A percentile compares a stretch with the other conserved stretches of the same genome.
phyloP scores from a whole-genome alignment of 1,284 basidiomycete genomes.

The Fereydounia khargensis region DNA sequence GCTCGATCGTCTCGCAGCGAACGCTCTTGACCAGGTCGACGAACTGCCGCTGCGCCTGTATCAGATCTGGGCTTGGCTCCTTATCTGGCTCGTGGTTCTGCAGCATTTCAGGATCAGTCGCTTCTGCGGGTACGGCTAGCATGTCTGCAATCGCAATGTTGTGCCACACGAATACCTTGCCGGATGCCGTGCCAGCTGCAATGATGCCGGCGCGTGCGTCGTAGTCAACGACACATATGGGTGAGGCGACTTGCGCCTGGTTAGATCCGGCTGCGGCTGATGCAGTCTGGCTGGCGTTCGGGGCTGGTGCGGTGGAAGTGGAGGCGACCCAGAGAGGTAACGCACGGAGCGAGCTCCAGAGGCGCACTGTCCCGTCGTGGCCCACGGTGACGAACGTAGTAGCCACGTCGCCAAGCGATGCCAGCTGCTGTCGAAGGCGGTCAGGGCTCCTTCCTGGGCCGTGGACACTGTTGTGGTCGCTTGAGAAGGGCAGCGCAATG shows the following conservation, averaged over 20 bases:
- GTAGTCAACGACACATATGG: slow-evolving; percentile 41
- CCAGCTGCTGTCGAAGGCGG: slow-evolving; percentile 38
- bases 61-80: too few relatives aligned
- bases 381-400: slow-evolving; percentile 48
- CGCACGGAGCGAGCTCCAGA: slow-evolving; percentile 40
- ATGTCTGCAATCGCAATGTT: slow-evolving; percentile 32
- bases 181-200: slow-evolving; percentile 37
- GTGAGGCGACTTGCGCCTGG: slow-evolving; percentile 8
- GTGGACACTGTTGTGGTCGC: slow-evolving; percentile 41
- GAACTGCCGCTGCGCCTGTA: slow-evolving; percentile 14
- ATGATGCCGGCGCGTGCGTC: slow-evolving; percentile 40
- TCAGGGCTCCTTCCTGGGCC: slow-evolving; percentile 42
- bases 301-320: slow-evolving; percentile 7
- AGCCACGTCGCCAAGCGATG: slow-evolving; percentile 38
- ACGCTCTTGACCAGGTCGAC: slow-evolving; percentile 9
- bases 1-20: slow-evolving; percentile 10
- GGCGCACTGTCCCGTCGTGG: slow-evolving; percentile 46
- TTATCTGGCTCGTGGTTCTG: too few relatives aligned
- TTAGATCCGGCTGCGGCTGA: slow-evolving; percentile 3
- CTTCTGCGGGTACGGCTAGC: slow-evolving; percentile 22
- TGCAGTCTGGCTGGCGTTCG: slow-evolving; percentile 9
- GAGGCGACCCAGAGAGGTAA: slow-evolving; percentile 42
- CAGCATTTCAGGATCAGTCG: slow-evolving; percentile 22
- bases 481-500: slow-evolving; percentile 41
- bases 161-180: slow-evolving; percentile 46